Evolutionary conservation across 805 yeast genomes (phyloP).

Genomic region (Candida loeiensis): DNA sequence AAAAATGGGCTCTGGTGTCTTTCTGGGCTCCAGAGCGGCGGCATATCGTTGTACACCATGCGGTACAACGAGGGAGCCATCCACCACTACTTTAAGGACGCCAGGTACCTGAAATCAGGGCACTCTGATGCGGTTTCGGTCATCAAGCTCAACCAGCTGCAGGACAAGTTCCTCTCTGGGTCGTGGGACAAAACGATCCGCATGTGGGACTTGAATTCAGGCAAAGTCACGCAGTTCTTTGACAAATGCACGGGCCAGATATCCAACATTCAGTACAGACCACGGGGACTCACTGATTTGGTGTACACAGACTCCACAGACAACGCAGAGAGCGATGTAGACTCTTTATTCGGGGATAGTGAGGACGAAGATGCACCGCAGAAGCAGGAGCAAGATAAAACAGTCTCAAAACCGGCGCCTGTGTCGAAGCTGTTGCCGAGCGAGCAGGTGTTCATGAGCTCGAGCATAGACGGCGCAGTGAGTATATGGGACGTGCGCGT

Average conservation of each 20-base stretch:
- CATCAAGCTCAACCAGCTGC: constrained; percentile 56
- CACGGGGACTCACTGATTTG: constrained; percentile 49
- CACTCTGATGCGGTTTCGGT: constrained; percentile 78
- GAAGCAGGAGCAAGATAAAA: constrained; percentile 4
- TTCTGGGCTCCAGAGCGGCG: constrained; percentile 81
- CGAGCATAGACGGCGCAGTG: constrained; percentile 79
- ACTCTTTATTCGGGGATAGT: constrained; percentile 46
- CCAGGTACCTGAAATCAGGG: constrained; percentile 33
- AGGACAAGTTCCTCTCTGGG: constrained; percentile 70
- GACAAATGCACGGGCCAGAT: constrained; percentile 71
- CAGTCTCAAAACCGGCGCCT: constrained; percentile 6
- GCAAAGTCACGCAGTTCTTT: constrained; percentile 48
- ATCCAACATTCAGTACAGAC: constrained; percentile 70
- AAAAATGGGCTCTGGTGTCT: constrained; percentile 79
- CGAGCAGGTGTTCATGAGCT: constrained; percentile 63
- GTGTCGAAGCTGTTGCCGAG: constrained; percentile 23
- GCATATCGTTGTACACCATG: constrained; percentile 78
- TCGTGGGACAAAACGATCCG: constrained; percentile 83
- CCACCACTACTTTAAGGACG: constrained; percentile 62
- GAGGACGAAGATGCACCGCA: constrained; percentile 28
- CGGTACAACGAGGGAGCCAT: constrained; percentile 79
- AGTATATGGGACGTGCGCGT: constrained; percentile 79
- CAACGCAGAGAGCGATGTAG: constrained; percentile 19
- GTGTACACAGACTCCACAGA: constrained; percentile 16
- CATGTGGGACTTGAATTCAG: constrained; percentile 85